Percentiles rank a stretch among this genome's conserved stretches.
Evolutionary conservation across 805 yeast genomes (phyloP).

Genomic region (Metschnikowia cubensis): DNA sequence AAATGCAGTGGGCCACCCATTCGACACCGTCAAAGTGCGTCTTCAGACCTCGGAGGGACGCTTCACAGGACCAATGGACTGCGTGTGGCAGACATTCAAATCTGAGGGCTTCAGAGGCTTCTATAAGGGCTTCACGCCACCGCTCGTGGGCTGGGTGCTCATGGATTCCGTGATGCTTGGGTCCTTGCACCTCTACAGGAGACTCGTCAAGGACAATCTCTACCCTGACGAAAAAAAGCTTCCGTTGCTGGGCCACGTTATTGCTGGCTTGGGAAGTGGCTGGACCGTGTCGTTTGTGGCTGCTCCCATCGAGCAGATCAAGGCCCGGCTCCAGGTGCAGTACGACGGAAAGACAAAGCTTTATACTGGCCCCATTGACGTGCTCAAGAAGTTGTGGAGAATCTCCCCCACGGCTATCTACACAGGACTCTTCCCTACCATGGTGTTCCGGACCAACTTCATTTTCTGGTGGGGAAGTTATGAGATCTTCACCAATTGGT

Average conservation of each 20-base stretch:
- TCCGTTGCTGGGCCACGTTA: slow-evolving; percentile 69
- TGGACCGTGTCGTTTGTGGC: slow-evolving; percentile 94
- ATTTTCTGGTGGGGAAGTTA: slow-evolving; percentile 94
- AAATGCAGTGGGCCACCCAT: slow-evolving; percentile 89
- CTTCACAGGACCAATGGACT: slow-evolving; percentile 80
- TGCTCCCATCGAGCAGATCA: slow-evolving; percentile 87
- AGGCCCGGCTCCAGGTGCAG: slow-evolving; percentile 86
- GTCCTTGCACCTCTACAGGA: slow-evolving; percentile 71
- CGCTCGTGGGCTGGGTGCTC: slow-evolving; percentile 86
- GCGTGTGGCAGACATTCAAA: slow-evolving; percentile 64
- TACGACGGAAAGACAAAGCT: slow-evolving; percentile 68
- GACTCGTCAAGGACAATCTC: slow-evolving; percentile 59
- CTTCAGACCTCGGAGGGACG: slow-evolving; percentile 61
- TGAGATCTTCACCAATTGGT: slow-evolving; percentile 68
- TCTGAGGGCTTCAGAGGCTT: slow-evolving; percentile 78
- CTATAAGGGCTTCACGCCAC: slow-evolving; percentile 90
- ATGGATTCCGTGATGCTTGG: slow-evolving; percentile 94
- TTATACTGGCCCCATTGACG: slow-evolving; percentile 79
- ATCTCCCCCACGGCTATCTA: slow-evolving; percentile 58
- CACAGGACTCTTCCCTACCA: slow-evolving; percentile 78
- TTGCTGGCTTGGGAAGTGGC: slow-evolving; percentile 82
- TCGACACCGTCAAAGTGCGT: slow-evolving; percentile 85
- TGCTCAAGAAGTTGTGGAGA: slow-evolving; percentile 53
- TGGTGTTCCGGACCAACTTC: slow-evolving; percentile 83
- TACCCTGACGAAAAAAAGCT: slow-evolving; percentile 59